Conservation (phyloP, 306 rosid genomes). For the Fragaria vesca region DNA sequence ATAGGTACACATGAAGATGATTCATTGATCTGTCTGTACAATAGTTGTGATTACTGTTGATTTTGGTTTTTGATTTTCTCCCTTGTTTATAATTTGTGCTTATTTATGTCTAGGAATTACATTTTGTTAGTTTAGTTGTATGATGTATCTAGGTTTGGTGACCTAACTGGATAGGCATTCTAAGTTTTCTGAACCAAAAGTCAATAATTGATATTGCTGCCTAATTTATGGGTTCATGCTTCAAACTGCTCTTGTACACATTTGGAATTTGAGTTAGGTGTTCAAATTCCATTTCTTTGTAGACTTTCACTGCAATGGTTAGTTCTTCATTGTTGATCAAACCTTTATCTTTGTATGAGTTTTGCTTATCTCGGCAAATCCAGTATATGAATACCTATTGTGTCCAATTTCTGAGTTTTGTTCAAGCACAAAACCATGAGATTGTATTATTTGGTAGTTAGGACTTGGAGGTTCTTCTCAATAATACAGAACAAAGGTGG, state of each 20-base stretch:
- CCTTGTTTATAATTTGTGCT: constrained; percentile 29
- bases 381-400: neutral
- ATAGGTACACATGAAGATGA: constrained; percentile 30
- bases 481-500: constrained; percentile 1
- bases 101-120: constrained; percentile 24
- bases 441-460: constrained; percentile 2
- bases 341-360: neutral
- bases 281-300: neutral
- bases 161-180: constrained; percentile 37
- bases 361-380: neutral
- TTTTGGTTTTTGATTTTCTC: constrained; percentile 6
- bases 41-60: constrained; percentile 28
- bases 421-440: neutral
- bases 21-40: constrained; percentile 43
- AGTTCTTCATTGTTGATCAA: constrained; percentile 3
- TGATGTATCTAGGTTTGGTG: constrained; percentile 34
- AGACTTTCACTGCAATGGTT: neutral
- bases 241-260: constrained; percentile 9
- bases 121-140: constrained; percentile 21
- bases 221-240: constrained; percentile 7
- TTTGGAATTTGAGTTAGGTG: neutral
- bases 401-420: neutral
- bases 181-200: constrained; percentile 6
- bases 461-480: constrained; percentile 9
- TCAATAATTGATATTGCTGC: constrained; percentile 23